Evolutionary conservation across 495 filamentous ascomycete species (phyloP), one percentile per base, ranked within the genome.

Genomic region (Penicillium diatomitis): DNA sequence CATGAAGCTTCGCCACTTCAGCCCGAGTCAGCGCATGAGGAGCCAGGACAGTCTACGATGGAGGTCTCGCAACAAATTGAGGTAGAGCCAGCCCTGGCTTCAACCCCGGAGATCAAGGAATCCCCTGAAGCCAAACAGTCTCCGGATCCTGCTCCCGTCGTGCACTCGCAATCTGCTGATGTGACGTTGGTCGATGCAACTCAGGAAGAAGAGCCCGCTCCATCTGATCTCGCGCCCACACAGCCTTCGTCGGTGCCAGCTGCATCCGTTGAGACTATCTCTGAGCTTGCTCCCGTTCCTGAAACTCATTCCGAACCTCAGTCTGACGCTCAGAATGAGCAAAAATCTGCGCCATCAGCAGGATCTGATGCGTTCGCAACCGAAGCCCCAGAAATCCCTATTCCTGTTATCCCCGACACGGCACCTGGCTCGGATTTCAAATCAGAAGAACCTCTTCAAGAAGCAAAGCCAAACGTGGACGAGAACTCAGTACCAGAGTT

Each of bases 131-230:
- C n/a, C 2, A 27, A 35, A 4, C 8, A 49, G 12, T 27, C 11
- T 42, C 9, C 12, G 30, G 11, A n/a, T 27, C 7, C 32, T 40
- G 6, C 5, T 4, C 44, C 48, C 0, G 2, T 46, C 32, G 10
- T 29, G 29, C 27, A 12, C 32, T 33, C 9, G 29, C 6, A 43
- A 10, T n/a, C n/a, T 5, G 35, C 45, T 32, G 52, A 58, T 41
- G 8, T 46, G 5, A 41, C 47, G 10, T 53, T 58, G 52, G 48
- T 34, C 34, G 52, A 52, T 28, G 42, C 44, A 6, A 36, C 50
- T 8, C 43, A 30, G 33, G 7, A 36, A 36, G 40, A 43, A 8
- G 49, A 50, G 5, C n/a, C 30, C 29, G n/a, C 34, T 12, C 33
- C 46, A 41, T 10, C 10, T 11, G 40, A 48, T 27, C 28, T 32